A percentile compares a stretch with the other conserved stretches of the same genome.
phyloP scores from a whole-genome alignment of 208 protist genomes.

The Crithidia brevicula region DNA sequence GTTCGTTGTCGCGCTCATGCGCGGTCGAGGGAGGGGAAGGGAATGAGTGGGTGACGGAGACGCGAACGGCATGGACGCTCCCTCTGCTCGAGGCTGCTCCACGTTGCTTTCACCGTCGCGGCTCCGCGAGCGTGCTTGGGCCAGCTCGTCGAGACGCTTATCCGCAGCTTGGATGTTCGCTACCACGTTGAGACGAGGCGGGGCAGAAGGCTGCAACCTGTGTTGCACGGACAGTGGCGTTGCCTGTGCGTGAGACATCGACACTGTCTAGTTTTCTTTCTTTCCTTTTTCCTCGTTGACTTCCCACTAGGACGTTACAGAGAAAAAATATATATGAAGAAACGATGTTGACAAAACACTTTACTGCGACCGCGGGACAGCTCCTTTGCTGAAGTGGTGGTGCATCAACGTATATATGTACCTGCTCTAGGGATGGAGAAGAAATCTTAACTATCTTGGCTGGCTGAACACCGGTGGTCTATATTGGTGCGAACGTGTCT shows the following conservation, averaged over 20 bases:
- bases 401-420: too few relatives aligned
- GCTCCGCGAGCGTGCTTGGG: background rate
- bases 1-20: background rate
- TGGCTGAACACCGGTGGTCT: too few relatives aligned
- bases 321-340: too few relatives aligned
- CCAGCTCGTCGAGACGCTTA: background rate
- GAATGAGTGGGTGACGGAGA: background rate
- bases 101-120: background rate
- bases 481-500: too few relatives aligned
- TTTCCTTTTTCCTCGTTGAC: too few relatives aligned
- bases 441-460: too few relatives aligned
- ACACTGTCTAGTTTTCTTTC: too few relatives aligned
- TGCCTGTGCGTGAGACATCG: background rate
- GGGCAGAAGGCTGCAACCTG: background rate
- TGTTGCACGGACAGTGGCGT: slow-evolving; percentile 17
- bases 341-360: too few relatives aligned
- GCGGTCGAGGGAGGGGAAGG: background rate
- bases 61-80: background rate
- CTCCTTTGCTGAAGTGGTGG: too few relatives aligned
- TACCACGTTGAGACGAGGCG: background rate
- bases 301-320: slow-evolving; percentile 1
- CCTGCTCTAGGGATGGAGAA: too few relatives aligned
- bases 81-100: background rate
- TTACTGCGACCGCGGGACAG: too few relatives aligned
- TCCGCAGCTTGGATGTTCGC: slow-evolving; percentile 10